phyloP scores from a whole-genome alignment of 2,329 filamentous ascomycete species.

The Aspergillus niger region DNA sequence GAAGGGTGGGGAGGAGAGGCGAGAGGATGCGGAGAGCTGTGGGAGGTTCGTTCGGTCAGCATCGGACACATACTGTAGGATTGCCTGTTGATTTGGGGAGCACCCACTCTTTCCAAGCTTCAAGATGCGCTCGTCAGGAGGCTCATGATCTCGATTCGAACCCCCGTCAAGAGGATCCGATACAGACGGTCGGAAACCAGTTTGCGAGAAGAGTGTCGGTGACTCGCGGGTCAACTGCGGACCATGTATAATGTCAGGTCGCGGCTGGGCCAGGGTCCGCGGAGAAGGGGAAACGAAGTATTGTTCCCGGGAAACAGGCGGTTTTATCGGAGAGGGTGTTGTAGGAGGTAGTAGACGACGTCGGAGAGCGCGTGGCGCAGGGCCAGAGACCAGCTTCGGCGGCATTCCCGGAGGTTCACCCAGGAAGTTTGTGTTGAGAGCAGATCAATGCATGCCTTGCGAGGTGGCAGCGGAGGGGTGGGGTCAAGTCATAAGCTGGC shows the following conservation, averaged over 20 bases:
- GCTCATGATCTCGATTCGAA: constrained; percentile 45
- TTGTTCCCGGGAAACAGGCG: constrained; percentile 18
- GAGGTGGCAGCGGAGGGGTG: not conserved
- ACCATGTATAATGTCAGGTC: constrained; percentile 39
- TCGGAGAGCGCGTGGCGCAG: constrained; percentile 8
- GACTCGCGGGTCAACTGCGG: constrained; percentile 35
- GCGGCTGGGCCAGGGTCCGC: constrained; percentile 39
- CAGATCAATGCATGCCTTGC: constrained; percentile 1
- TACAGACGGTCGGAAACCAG: constrained; percentile 23
- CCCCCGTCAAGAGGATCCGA: constrained; percentile 25
- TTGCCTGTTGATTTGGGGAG: not conserved
- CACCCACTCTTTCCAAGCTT: constrained; percentile 63
- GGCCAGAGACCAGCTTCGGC: constrained; percentile 13
- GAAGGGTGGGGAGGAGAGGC: constrained; percentile 61
- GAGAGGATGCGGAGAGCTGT: constrained; percentile 63
- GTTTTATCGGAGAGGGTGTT: constrained; percentile 4
- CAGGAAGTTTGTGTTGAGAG: not conserved
- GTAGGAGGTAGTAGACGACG: constrained; percentile 12
- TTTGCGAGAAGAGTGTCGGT: constrained; percentile 29
- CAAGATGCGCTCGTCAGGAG: constrained; percentile 60
- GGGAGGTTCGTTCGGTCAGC: constrained; percentile 14
- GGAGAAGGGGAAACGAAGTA: constrained; percentile 31
- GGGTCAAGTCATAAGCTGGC: not conserved
- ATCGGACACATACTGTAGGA: not conserved
- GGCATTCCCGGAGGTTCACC: constrained; percentile 15